phyloP scores from a whole-genome alignment of 2,329 filamentous ascomycete genomes.

The Cercospora sesami region DNA sequence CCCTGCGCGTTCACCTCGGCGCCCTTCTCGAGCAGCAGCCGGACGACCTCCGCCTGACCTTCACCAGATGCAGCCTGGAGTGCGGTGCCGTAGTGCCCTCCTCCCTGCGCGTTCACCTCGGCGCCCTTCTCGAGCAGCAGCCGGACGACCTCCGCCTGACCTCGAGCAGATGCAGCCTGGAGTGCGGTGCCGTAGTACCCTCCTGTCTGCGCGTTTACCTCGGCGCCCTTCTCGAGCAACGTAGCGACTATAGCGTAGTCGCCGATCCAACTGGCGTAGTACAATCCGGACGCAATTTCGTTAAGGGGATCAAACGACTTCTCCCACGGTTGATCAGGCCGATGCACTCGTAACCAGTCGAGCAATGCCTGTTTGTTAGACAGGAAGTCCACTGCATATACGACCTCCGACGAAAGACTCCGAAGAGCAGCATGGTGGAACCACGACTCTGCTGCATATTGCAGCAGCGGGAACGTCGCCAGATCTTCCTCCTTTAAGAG shows the following conservation, averaged over 20 bases:
- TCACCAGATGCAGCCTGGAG: no score
- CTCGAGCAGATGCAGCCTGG: background rate
- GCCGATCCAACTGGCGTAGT: background rate
- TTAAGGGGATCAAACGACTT: background rate
- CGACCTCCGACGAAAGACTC: background rate
- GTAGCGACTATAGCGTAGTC: background rate
- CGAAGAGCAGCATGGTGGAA: conserved; percentile 16
- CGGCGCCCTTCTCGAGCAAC: background rate
- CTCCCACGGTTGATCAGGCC: background rate
- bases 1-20: no score
- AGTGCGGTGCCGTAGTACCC: background rate
- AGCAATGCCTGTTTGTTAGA: background rate
- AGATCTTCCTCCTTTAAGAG: conserved; percentile 17
- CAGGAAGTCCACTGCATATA: background rate
- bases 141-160: background rate
- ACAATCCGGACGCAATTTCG: background rate
- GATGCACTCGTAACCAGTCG: conserved; percentile 2
- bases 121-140: background rate
- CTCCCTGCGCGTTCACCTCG: background rate
- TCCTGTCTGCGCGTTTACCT: background rate
- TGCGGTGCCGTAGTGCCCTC: no score
- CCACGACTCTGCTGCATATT: conserved; percentile 24
- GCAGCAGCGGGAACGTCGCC: conserved; percentile 22
- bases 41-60: no score
- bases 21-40: no score